A percentile compares a stretch with the other conserved stretches of the same genome.
These are phyloP conservation scores for Xylaria palmicola DNA, from an alignment of 495 filamentous ascomycete species.

Conservation along the genomic window DNA sequence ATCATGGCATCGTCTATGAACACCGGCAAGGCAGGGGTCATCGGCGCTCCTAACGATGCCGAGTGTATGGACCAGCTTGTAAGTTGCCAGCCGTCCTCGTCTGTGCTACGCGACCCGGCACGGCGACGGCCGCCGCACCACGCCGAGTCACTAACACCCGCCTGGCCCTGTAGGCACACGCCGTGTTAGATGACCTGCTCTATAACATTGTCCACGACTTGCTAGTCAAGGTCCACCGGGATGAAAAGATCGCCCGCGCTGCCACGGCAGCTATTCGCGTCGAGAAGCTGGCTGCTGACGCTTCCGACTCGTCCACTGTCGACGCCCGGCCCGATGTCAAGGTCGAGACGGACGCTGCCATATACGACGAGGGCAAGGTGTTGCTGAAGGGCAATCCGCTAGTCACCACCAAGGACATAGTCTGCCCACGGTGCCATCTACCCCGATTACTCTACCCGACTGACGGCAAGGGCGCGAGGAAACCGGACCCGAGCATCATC, in stretches of 20 bases:
- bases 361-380: constrained; percentile 71
- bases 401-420: constrained; percentile 67
- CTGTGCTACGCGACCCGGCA: constrained; percentile 10
- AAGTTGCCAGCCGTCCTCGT: constrained; percentile 26
- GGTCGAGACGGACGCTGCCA: constrained; percentile 68
- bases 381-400: constrained; percentile 74
- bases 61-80: constrained; percentile 45
- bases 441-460: constrained; percentile 64
- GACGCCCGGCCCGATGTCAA: constrained; percentile 48
- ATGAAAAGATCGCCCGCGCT: constrained; percentile 71
- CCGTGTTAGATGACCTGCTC: constrained; percentile 64
- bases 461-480: constrained; percentile 57
- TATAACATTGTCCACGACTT: constrained; percentile 74
- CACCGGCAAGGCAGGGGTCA: constrained; percentile 50
- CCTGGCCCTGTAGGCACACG: constrained; percentile 41
- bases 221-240: constrained; percentile 67
- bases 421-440: constrained; percentile 64
- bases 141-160: constrained; percentile 17
- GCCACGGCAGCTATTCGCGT: constrained; percentile 70
- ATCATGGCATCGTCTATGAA: constrained; percentile 37
- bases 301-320: constrained; percentile 41
- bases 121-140: constrained; percentile 10
- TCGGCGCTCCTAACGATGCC: constrained; percentile 44
- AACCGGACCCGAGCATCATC: constrained; percentile 59
- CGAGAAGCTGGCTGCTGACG: constrained; percentile 62